Percentiles rank a stretch among this genome's conserved stretches.
Conservation (phyloP, 2,329 filamentous ascomycete genomes). For the Didymella glomerata region DNA sequence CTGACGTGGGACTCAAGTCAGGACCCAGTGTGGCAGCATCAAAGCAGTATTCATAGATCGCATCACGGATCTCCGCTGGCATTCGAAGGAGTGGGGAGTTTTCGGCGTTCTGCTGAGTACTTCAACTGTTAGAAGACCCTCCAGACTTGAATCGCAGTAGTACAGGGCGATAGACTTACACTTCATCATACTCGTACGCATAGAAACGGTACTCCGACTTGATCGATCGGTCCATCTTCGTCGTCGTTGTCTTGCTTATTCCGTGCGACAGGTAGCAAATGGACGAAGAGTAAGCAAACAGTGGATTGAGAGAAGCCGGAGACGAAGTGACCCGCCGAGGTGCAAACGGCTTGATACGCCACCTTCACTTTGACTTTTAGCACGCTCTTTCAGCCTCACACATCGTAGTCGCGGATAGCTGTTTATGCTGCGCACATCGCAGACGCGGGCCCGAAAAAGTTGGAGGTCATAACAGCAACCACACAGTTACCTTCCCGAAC, state of each 20-base stretch:
- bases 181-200: background rate
- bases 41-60: slow-evolving; percentile 11
- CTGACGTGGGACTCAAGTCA: background rate
- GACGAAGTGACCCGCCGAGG: background rate
- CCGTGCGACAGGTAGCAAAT: too few species aligned
- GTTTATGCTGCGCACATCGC: background rate
- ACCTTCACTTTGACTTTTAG: background rate
- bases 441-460: background rate
- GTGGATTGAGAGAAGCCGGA: background rate
- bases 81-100: slow-evolving; percentile 15
- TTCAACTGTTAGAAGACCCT: background rate
- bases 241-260: too few species aligned
- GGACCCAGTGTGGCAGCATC: slow-evolving; percentile 1
- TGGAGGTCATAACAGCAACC: background rate
- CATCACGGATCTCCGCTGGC: slow-evolving; percentile 21
- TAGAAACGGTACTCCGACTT: background rate
- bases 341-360: background rate
- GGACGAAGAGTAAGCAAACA: background rate
- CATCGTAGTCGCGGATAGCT: background rate
- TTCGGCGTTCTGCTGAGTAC: background rate
- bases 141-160: background rate
- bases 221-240: background rate
- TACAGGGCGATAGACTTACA: background rate
- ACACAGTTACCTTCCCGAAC: background rate
- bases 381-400: background rate